Base-by-base conservation (phyloP, 1,284 basidiomycete species). In the Hortiboletus rubellus region DNA sequence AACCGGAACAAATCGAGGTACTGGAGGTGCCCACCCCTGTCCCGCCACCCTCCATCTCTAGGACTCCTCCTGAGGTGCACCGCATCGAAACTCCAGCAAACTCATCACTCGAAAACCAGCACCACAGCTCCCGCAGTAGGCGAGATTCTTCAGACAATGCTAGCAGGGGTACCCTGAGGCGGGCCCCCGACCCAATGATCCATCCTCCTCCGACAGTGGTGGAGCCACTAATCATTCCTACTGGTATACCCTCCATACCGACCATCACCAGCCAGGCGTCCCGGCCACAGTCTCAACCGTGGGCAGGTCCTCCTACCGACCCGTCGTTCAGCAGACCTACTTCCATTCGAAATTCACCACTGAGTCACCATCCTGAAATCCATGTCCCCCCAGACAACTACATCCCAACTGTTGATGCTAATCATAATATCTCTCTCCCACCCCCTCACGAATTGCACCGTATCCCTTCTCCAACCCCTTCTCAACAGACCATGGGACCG, bases 371-470 rank as follows among this genome's bases (percentile, higher is more conserved):
- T 9, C 12, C 61, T 15, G 67, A 63, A 17, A 49, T 55, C 2
- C 54, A 55, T 18, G 11, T 67, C 41, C 72, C 50, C 15, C 70
- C 70, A 0, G 70, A 72, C 14, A 53, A 53, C 4, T 72, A 56
- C 44, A 74, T 72, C 49, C 70, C 70, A 5, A 61, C 43, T 3
- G 58, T 57, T 5, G 67, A 71, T n/a, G 36, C 55, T 5, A 52
- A 58, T n/a, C 59, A 60, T 18, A 53, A 53, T 11, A 72, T 74
- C 9, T 42, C 52, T 15, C 70, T 74, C 34, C 70, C 72, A 22
- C 69, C 69, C 6, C 70, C 70, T 8, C 65, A 74, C 22, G 72
- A 61, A 40, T 41, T 72, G 12, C 60, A 63, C 2, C 70, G 66
- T 43, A 52, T 4, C 40, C 59, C 70, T 31, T 73, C 70, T 38